These are phyloP conservation scores for Jimgerdemannia lactiflua DNA, from an alignment of 192 early-diverging fungal genomes.

Conservation along the genomic window DNA sequence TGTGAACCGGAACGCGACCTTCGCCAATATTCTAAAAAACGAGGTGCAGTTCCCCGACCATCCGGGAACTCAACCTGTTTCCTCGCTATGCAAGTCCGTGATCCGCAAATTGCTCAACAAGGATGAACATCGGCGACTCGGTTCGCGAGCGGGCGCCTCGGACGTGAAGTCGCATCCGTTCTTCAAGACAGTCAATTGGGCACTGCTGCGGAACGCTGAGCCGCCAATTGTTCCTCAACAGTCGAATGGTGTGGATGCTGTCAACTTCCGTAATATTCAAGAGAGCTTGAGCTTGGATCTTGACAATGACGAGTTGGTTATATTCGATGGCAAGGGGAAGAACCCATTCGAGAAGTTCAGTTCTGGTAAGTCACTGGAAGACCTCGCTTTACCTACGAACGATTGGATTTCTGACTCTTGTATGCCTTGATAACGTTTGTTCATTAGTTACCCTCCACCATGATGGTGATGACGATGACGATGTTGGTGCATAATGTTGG, in stretches of 20 bases:
- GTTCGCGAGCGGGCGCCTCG: slow-evolving; percentile 83
- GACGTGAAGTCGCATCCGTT: slow-evolving; percentile 93
- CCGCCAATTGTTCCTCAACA: slow-evolving; percentile 83
- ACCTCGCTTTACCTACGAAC: no score
- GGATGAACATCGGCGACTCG: slow-evolving; percentile 86
- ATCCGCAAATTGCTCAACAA: slow-evolving; percentile 86
- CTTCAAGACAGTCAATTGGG: slow-evolving; percentile 93
- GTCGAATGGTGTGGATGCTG: slow-evolving; percentile 58
- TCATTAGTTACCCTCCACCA: slow-evolving; percentile 54
- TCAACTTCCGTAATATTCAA: slow-evolving; percentile 64
- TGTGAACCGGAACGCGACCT: slow-evolving; percentile 81
- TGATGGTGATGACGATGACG: slow-evolving; percentile 49
- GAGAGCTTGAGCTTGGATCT: slow-evolving; percentile 69
- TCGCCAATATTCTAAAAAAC: slow-evolving; percentile 80
- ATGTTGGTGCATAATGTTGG: not conserved
- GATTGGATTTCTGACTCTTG: no score
- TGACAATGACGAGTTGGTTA: slow-evolving; percentile 47
- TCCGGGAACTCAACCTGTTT: slow-evolving; percentile 3
- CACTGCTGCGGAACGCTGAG: slow-evolving; percentile 76
- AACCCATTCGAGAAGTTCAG: slow-evolving; percentile 62
- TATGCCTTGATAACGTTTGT: not conserved
- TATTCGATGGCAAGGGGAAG: slow-evolving; percentile 20
- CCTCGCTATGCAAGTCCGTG: slow-evolving; percentile 61
- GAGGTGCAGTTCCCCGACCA: slow-evolving; percentile 73
- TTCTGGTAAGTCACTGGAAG: slow-evolving; percentile 35